A percentile compares a stretch with the other conserved stretches of the same genome.
Evolutionary conservation across 2,329 filamentous ascomycete genomes (phyloP).

Genomic region (Mariannaea sp.): DNA sequence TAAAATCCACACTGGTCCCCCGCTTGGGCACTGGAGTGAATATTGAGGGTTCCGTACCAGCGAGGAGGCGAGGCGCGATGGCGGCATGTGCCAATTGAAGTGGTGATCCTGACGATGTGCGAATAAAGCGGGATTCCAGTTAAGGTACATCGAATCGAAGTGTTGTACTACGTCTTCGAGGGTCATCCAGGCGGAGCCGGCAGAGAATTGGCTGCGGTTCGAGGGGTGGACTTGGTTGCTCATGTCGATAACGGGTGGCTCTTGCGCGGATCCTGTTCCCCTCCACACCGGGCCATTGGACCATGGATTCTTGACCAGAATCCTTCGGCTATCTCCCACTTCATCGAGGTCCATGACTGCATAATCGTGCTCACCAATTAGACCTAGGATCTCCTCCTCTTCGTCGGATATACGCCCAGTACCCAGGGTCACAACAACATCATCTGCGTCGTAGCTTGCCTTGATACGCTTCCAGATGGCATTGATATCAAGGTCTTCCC

Average conservation of each 20-base stretch:
- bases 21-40: constrained; percentile 62
- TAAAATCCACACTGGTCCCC: constrained; percentile 78
- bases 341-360: constrained; percentile 81
- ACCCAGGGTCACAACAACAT: constrained; percentile 87
- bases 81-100: constrained; percentile 76
- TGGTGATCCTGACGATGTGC: constrained; percentile 83
- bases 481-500: constrained; percentile 77
- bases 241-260: not conserved
- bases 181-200: constrained; percentile 93
- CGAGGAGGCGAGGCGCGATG: constrained; percentile 55
- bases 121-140: constrained; percentile 93
- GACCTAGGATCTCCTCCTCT: constrained; percentile 79
- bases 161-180: constrained; percentile 86
- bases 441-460: constrained; percentile 73
- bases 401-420: constrained; percentile 79
- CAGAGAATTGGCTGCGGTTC: constrained; percentile 27
- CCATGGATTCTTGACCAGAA: constrained; percentile 97
- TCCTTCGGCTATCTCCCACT: constrained; percentile 62
- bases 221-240: not conserved
- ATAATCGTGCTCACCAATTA: constrained; percentile 93
- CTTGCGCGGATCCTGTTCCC: constrained; percentile 38
- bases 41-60: constrained; percentile 74
- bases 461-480: constrained; percentile 79
- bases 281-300: constrained; percentile 79
- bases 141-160: constrained; percentile 95